Base-by-base conservation (phyloP, 192 early-diverging fungal genomes). In the Haplosporangium gracile region DNA sequence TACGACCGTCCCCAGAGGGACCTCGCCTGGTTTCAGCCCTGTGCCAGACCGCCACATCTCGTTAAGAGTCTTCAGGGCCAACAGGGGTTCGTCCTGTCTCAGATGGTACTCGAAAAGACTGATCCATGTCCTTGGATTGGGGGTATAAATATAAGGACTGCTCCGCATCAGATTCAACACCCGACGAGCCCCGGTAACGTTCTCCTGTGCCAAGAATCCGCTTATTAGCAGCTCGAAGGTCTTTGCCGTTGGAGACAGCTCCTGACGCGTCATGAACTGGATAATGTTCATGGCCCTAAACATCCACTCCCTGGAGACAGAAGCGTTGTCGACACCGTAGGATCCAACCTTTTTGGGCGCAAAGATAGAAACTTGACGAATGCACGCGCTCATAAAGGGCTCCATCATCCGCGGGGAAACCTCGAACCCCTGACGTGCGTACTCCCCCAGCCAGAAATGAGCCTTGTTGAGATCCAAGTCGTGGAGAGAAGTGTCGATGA, bases 61-160 rank as follows among this genome's bases (percentile, higher is more conserved):
- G 24, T 74, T 86, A 34, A 86, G 57, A 2, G 53, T 47, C 42
- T 53, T 76, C 39, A 80, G 42, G 7, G 84, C 84, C 1, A 75
- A 65, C 0, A 57, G 11, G 29, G 77, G 60, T n/a, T 86, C 76
- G 20, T 75, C 43, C 18, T 22, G n/a, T 9, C 36, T 10, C 10
- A 86, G 76, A 45, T 86, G 63, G 72, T 86, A 45, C 16, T 86
- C 63, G 49, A 86, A 86, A 34, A 86, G 76, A n/a, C 74, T 22
- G 47, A 39, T 78, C 84, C 84, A 86, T 20, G 79, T 81, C 40
- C 34, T 77, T 20, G 76, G 63, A 11, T 79, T 76, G 32, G 79
- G 78, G 40, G 79, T 80, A 81, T 86, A 86, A 29, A 81, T 18
- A 78, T 81, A 69, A 53, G 78, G 70, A 43, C 71, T 74, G 45